Evolutionary conservation across 2,329 filamentous ascomycete genomes (phyloP).

Genomic region (Magnaporthiopsis rhizophila): DNA sequence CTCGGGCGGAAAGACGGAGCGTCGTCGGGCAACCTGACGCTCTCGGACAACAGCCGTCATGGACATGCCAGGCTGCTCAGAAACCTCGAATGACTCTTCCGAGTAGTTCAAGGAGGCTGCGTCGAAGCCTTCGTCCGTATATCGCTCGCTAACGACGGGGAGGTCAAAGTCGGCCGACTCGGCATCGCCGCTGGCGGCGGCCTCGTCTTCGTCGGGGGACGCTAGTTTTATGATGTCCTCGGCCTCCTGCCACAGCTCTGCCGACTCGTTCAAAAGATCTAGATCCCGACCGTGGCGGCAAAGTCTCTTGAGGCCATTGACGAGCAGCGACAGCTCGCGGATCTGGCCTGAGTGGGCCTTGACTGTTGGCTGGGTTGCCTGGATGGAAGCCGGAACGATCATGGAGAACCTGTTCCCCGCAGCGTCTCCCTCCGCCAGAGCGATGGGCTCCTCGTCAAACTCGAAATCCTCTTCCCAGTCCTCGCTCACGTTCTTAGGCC

Average conservation of each 20-base stretch:
- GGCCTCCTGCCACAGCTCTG: slow-evolving; percentile 67
- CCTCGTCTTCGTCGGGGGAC: slow-evolving; percentile 54
- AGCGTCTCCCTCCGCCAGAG: slow-evolving; percentile 27
- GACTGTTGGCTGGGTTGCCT: slow-evolving; percentile 73
- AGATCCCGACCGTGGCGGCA: slow-evolving; percentile 62
- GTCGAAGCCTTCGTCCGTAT: slow-evolving; percentile 40
- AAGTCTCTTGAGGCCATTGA: slow-evolving; percentile 75
- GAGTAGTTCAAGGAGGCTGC: slow-evolving; percentile 33
- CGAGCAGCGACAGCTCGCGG: slow-evolving; percentile 69
- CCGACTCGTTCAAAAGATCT: slow-evolving; percentile 54
- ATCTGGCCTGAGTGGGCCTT: slow-evolving; percentile 79
- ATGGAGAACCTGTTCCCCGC: slow-evolving; percentile 39
- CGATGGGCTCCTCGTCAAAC: slow-evolving; percentile 45
- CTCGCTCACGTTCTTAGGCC: slow-evolving; percentile 72
- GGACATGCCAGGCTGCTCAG: slow-evolving; percentile 35
- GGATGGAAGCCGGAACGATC: slow-evolving; percentile 72
- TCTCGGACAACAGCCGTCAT: slow-evolving; percentile 48
- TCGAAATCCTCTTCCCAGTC: slow-evolving; percentile 91
- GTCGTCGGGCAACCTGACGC: slow-evolving; percentile 41
- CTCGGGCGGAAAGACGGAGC: slow-evolving; percentile 57
- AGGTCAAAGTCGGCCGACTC: slow-evolving; percentile 31
- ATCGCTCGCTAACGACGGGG: slow-evolving; percentile 33
- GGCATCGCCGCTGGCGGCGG: slow-evolving; percentile 17
- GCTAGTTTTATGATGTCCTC: slow-evolving; percentile 84
- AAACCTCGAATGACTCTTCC: slow-evolving; percentile 33